Base-by-base conservation (phyloP, 2,329 filamentous ascomycete species). In the Leptosphaerulina australis region DNA sequence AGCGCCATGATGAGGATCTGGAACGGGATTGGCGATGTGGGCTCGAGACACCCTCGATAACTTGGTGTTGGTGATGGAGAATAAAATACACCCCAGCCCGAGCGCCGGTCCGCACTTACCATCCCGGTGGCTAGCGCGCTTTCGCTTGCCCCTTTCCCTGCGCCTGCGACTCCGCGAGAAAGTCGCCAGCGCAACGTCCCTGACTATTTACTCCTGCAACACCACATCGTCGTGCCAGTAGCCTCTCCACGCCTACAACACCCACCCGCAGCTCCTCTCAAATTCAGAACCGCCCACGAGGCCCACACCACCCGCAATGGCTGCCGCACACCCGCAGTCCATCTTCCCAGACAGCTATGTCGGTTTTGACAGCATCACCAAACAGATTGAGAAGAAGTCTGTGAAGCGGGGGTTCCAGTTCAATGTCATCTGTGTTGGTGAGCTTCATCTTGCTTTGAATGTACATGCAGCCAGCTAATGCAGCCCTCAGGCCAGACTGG, bases 401-500 rank as follows among this genome's bases (percentile, higher is more conserved):
- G 78, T 99, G 81, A 99, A 99, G 85, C 91, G 94, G 79, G 94
- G 94, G 69, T 99, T 99, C 79, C 94, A 99, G 79, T 99, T 99
- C 86, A 99, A 99, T 77, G 88, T 97, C 73, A 97, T 97, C 78
- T 97, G 92, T 76, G 94, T 97, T 76, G 94, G 94, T 97, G 83
- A 76, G 93, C 87, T 57, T 44, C 22, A 21, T 37, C 29, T 30
- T 33, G 18, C 35, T 30, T 33, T 29, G 14, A 28, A 21, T 15
- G 35, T 25, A 28, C 14, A 8, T 40, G 18, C 24, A 34, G 14
- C 15, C 21, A 38, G 50, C 44, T 58, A 50, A 60, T 38, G 24
- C 36, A 21, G 9, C 46, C 28, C 21, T 57, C 73, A 97, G 94
- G 94, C 72, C 94, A 99, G 81, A 99, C 94, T 57, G 94, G 94